These are phyloP conservation scores for Schoenoplectus tabernaemontani DNA, from an alignment of 202 grass and related monocot genomes.

Conservation along the genomic window DNA sequence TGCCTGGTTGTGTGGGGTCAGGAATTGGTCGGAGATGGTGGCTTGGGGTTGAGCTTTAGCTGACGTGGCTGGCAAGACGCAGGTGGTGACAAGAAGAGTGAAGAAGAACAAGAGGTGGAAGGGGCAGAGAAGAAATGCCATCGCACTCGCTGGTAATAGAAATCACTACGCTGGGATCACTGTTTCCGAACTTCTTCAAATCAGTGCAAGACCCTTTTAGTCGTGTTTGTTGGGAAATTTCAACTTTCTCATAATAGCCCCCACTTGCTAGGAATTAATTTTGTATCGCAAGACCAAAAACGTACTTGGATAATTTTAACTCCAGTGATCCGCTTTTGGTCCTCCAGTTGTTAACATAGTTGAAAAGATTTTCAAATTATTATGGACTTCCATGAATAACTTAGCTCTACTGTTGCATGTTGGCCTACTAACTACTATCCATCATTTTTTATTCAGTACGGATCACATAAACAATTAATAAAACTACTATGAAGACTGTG, in stretches of 20 bases:
- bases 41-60: not conserved
- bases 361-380: not conserved
- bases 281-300: too few relatives aligned
- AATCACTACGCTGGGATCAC: not conserved
- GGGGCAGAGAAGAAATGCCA: not conserved
- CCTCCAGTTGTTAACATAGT: too few relatives aligned
- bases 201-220: too few relatives aligned
- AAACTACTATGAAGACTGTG: not conserved
- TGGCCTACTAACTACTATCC: too few relatives aligned
- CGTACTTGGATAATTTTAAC: too few relatives aligned
- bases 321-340: too few relatives aligned
- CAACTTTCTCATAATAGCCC: too few relatives aligned
- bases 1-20: slow-evolving; percentile 62
- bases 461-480: not conserved
- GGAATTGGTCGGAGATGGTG: slow-evolving; percentile 29
- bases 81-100: not conserved
- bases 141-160: not conserved
- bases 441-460: not conserved
- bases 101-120: not conserved
- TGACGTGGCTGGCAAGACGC: slow-evolving; percentile 33
- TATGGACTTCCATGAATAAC: not conserved
- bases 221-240: too few relatives aligned
- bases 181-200: not conserved
- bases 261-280: too few relatives aligned
- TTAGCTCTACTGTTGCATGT: not conserved